phyloP scores from a whole-genome alignment of 371 early-diverging fungal species.

The Haplosporangium sp. region DNA sequence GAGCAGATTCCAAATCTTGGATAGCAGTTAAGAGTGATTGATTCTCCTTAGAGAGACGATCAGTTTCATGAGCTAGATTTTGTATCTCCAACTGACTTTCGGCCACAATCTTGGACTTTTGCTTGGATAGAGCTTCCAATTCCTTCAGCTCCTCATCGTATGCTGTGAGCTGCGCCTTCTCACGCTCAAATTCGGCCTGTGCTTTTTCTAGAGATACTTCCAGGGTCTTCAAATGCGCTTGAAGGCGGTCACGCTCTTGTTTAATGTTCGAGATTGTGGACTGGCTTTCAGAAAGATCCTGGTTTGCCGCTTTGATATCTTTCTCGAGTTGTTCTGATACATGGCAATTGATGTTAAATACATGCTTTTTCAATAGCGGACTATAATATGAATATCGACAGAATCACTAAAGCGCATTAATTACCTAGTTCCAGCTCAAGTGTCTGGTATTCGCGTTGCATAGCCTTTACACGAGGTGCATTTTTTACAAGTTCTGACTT shows the following conservation, averaged over 20 bases:
- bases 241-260: conserved; percentile 62
- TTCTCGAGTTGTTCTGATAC: conserved; percentile 72
- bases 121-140: conserved; percentile 72
- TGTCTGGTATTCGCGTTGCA: conserved; percentile 80
- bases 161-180: conserved; percentile 54
- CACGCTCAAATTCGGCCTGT: conserved; percentile 58
- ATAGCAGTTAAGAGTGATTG: conserved; percentile 65
- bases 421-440: conserved; percentile 76
- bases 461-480: conserved; percentile 67
- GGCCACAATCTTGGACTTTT: conserved; percentile 68
- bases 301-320: conserved; percentile 68
- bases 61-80: conserved; percentile 78
- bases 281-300: conserved; percentile 63
- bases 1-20: conserved; percentile 66
- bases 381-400: not conserved
- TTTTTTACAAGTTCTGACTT: conserved; percentile 68
- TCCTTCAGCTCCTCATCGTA: conserved; percentile 72
- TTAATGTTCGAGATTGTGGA: conserved; percentile 63
- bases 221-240: conserved; percentile 34
- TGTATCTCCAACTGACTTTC: conserved; percentile 78
- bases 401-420: too few relatives aligned
- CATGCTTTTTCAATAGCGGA: too few relatives aligned
- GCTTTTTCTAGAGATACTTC: conserved; percentile 51
- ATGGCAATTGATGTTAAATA: not conserved
- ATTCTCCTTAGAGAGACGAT: conserved; percentile 74